Conservation (phyloP, 2,329 filamentous ascomycete genomes). For the Mycosphaerella arachidis region DNA sequence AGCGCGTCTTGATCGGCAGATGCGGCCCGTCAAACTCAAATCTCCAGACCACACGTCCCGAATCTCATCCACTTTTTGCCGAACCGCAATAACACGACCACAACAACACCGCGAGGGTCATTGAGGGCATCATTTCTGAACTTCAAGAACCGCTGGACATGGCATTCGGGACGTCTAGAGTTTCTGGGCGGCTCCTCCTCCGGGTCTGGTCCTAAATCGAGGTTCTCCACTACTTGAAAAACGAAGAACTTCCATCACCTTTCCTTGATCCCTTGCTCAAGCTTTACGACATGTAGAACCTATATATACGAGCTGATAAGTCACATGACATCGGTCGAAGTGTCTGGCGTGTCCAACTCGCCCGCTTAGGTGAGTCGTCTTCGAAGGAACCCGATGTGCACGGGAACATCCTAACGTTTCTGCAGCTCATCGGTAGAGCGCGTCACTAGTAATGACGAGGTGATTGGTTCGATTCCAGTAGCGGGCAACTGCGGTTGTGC, state of each 20-base stretch:
- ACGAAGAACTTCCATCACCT: neutral
- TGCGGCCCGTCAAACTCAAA: neutral
- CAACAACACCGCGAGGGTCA: neutral
- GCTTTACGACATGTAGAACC: neutral
- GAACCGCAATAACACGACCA: neutral
- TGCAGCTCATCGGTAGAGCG: constrained; percentile 1
- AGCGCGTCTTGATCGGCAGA: neutral
- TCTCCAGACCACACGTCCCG: neutral
- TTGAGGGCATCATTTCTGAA: too few species aligned
- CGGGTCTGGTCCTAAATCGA: too few species aligned
- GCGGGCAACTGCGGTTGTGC: neutral
- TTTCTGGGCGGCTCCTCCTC: too few species aligned
- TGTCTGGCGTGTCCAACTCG: neutral
- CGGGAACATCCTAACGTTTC: too few species aligned
- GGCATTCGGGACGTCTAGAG: too few species aligned
- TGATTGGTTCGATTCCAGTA: constrained; percentile 1
- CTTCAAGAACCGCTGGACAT: too few species aligned
- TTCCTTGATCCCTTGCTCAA: neutral
- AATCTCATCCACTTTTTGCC: neutral
- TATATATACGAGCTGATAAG: neutral
- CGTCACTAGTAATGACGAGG: constrained; percentile 4
- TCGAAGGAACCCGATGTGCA: too few species aligned
- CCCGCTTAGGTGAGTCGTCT: neutral
- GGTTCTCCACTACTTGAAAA: neutral
- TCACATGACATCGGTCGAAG: neutral